Percentiles rank a stretch among this genome's conserved stretches.
These are phyloP conservation scores for Teunomyces atbi DNA, from an alignment of 805 yeast genomes.

Conservation along the genomic window DNA sequence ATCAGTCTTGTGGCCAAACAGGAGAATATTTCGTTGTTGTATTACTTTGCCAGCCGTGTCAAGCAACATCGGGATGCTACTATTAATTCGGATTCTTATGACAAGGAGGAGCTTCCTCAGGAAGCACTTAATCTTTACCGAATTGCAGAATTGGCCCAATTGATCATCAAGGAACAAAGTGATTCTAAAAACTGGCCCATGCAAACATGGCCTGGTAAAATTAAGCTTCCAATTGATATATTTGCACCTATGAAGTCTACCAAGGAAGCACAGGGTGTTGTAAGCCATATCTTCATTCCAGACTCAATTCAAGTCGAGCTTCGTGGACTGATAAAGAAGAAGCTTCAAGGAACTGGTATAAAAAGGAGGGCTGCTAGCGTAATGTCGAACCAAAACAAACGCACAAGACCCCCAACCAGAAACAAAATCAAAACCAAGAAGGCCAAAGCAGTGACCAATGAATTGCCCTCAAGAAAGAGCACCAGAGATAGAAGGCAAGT, in stretches of 20 bases:
- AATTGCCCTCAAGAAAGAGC: slow-evolving; percentile 43
- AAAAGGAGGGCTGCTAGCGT: slow-evolving; percentile 12
- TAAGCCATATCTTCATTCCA: slow-evolving; percentile 55
- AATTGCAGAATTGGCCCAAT: slow-evolving; percentile 71
- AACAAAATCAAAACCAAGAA: slow-evolving; percentile 21
- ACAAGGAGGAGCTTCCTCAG: slow-evolving; percentile 20
- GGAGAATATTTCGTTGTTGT: slow-evolving; percentile 69
- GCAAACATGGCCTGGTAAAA: slow-evolving; percentile 79
- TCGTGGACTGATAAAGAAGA: slow-evolving; percentile 23
- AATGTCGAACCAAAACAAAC: slow-evolving; percentile 8
- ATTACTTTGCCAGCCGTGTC: slow-evolving; percentile 72
- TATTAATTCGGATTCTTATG: slow-evolving; percentile 29
- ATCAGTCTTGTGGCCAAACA: slow-evolving; percentile 58
- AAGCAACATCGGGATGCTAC: slow-evolving; percentile 72
- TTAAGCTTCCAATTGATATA: slow-evolving; percentile 67
- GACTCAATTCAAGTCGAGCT: slow-evolving; percentile 44
- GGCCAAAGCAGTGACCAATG: slow-evolving; percentile 19
- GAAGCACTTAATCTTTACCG: slow-evolving; percentile 50
- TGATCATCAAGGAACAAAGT: slow-evolving; percentile 57
- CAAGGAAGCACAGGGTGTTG: slow-evolving; percentile 55
- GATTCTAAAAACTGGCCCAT: slow-evolving; percentile 64
- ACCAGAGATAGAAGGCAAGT: slow-evolving; percentile 31
- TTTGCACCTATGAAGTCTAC: slow-evolving; percentile 60
- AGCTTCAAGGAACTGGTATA: slow-evolving; percentile 13
- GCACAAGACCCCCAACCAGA: slow-evolving; percentile 6